Percentiles rank a stretch among this genome's conserved stretches.
Evolutionary conservation across 1,284 basidiomycete genomes (phyloP).

Genomic region (Taiwanofungus camphoratus): DNA sequence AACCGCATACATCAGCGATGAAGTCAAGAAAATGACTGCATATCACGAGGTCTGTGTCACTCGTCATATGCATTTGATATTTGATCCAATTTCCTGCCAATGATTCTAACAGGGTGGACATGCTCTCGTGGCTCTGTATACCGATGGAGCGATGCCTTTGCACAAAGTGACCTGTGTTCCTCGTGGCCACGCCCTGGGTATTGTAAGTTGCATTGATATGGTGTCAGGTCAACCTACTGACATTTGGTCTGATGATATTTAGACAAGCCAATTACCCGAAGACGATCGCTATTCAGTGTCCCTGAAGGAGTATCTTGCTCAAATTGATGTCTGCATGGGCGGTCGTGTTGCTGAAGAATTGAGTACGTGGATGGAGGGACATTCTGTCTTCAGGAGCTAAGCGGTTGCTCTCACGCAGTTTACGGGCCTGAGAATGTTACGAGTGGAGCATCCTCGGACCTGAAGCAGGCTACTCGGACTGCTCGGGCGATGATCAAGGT

Average conservation of each 20-base stretch:
- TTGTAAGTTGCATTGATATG: slow-evolving; percentile 45
- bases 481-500: slow-evolving; percentile 90
- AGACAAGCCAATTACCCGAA: slow-evolving; percentile 87
- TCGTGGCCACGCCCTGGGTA: slow-evolving; percentile 86
- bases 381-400: not conserved
- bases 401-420: slow-evolving; percentile 39
- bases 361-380: slow-evolving; percentile 40
- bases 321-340: slow-evolving; percentile 88
- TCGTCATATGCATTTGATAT: slow-evolving; percentile 6
- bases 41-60: slow-evolving; percentile 74
- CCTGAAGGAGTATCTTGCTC: slow-evolving; percentile 67
- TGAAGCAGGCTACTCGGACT: slow-evolving; percentile 72
- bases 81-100: slow-evolving; percentile 8
- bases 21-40: slow-evolving; percentile 83
- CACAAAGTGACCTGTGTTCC: slow-evolving; percentile 97
- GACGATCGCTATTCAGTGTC: slow-evolving; percentile 73
- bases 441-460: slow-evolving; percentile 87
- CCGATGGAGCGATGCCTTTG: slow-evolving; percentile 88
- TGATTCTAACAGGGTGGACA: slow-evolving; percentile 69
- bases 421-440: slow-evolving; percentile 86
- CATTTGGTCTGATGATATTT: slow-evolving; percentile 4
- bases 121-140: slow-evolving; percentile 86
- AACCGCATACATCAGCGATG: slow-evolving; percentile 81
- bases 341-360: slow-evolving; percentile 92
- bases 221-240: not conserved